These are phyloP conservation scores for Colletotrichum sp. DNA, from an alignment of 2,329 filamentous ascomycete genomes.

Conservation along the genomic window DNA sequence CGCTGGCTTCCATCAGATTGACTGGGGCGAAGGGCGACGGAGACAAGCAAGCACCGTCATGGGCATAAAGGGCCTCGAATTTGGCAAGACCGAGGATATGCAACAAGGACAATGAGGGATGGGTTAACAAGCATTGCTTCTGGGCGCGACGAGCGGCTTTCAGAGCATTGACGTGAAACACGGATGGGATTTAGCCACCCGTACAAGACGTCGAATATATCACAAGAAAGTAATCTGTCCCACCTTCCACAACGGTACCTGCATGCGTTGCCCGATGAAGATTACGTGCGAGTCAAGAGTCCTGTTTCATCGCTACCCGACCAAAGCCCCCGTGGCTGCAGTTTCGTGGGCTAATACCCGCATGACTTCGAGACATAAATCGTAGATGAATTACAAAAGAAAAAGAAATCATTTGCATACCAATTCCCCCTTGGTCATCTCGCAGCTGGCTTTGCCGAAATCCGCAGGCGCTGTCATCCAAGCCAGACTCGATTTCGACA, in stretches of 20 bases:
- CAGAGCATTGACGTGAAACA: neutral
- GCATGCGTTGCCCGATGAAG: no score
- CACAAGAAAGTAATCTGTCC: neutral
- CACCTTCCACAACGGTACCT: no score
- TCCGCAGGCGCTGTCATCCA: no score
- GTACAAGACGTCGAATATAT: neutral
- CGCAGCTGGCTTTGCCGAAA: no score
- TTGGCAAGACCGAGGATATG: neutral
- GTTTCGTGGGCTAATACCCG: no score
- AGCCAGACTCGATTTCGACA: no score
- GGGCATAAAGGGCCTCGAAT: neutral
- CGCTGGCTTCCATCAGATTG: neutral
- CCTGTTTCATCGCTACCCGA: neutral
- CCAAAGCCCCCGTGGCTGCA: neutral
- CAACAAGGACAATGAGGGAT: no score
- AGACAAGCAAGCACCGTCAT: neutral
- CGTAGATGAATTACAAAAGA: no score
- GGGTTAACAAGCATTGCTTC: neutral
- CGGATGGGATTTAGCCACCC: neutral
- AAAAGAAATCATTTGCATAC: no score
- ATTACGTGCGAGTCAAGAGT: neutral
- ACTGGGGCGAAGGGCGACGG: neutral
- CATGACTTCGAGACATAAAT: no score
- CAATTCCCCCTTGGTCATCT: rapidly evolving
- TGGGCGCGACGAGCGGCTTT: neutral